Percentiles rank a stretch among this genome's conserved stretches.
These are phyloP conservation scores for Exutisphaerella laricina DNA, from an alignment of 2,329 filamentous ascomycete species.

Conservation along the genomic window DNA sequence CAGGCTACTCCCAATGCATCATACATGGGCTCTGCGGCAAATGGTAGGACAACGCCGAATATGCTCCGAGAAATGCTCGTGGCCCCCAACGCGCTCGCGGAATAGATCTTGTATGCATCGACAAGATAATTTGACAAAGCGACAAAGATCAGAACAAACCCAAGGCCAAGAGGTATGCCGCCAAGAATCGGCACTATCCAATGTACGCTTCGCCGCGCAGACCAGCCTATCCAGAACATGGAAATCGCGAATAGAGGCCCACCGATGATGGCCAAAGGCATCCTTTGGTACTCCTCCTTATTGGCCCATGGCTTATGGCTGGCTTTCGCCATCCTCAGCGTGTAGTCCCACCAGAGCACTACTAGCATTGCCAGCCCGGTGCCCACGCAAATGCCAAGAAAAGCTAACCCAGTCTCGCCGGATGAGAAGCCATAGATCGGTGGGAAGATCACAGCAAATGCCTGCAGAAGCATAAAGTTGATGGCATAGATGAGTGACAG, in stretches of 20 bases:
- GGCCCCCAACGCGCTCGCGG: conserved; percentile 35
- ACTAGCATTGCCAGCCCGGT: conserved; percentile 8
- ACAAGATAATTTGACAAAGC: conserved; percentile 43
- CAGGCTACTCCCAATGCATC: conserved; percentile 63
- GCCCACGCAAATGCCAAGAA: conserved; percentile 14
- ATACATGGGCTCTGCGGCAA: conserved; percentile 55
- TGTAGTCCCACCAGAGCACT: conserved; percentile 14
- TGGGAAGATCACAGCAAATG: conserved; percentile 13
- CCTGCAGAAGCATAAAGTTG: conserved; percentile 46
- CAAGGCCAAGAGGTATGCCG: conserved; percentile 47
- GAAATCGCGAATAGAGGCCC: conserved; percentile 51
- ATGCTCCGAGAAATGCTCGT: conserved; percentile 14
- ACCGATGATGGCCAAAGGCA: conserved; percentile 63
- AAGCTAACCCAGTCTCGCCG: conserved; percentile 15
- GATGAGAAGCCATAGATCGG: conserved; percentile 14
- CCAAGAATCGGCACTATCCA: conserved; percentile 46
- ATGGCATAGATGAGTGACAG: conserved; percentile 56
- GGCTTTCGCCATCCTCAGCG: conserved; percentile 9
- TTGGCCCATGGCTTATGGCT: conserved; percentile 45
- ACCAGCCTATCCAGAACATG: conserved; percentile 54
- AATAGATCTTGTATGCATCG: conserved; percentile 44
- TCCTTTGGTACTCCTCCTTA: conserved; percentile 58
- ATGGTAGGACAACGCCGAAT: conserved; percentile 46
- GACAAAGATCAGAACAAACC: conserved; percentile 47
- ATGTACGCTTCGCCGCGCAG: conserved; percentile 45